A percentile compares a stretch with the other conserved stretches of the same genome.
Evolutionary conservation across 192 early-diverging fungal genomes (phyloP).

Genomic region (Umbelopsis isabellina): DNA sequence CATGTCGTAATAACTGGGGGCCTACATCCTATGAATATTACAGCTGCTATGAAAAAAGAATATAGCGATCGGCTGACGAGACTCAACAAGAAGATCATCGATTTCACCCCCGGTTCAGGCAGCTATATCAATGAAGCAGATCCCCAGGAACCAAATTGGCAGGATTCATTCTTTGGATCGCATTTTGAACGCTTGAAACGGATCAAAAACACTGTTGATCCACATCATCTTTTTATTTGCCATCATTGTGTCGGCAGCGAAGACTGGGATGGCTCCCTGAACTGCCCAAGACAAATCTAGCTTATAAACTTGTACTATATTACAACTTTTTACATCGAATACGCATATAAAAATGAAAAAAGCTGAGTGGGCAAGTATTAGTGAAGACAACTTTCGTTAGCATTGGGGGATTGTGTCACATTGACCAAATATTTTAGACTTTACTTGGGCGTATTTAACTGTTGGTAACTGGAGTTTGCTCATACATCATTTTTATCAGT

Average conservation of each 20-base stretch:
- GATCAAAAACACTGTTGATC: slow-evolving; percentile 52
- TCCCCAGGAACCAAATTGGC: slow-evolving; percentile 44
- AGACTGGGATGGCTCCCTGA: slow-evolving; percentile 4
- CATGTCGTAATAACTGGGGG: not conserved
- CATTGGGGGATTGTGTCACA: not conserved
- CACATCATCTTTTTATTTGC: slow-evolving; percentile 46
- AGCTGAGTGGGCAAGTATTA: no score
- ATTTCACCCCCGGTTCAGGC: slow-evolving; percentile 44
- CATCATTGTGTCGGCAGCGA: slow-evolving; percentile 45
- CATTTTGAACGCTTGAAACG: slow-evolving; percentile 45
- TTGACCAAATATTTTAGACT: not conserved
- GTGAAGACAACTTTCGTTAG: no score
- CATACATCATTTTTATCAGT: no score
- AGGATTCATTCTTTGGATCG: slow-evolving; percentile 48
- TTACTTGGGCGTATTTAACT: no score
- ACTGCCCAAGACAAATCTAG: not conserved
- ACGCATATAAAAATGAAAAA: no score
- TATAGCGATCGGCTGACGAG: not conserved
- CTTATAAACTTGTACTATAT: not conserved
- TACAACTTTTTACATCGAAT: not conserved
- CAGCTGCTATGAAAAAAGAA: not conserved
- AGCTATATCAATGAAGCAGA: slow-evolving; percentile 57
- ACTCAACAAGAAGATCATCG: slow-evolving; percentile 20
- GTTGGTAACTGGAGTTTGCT: no score
- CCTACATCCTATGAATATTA: not conserved